phyloP scores from a whole-genome alignment of 768 basidiomycete species.

The Glaciozyma antarctica region DNA sequence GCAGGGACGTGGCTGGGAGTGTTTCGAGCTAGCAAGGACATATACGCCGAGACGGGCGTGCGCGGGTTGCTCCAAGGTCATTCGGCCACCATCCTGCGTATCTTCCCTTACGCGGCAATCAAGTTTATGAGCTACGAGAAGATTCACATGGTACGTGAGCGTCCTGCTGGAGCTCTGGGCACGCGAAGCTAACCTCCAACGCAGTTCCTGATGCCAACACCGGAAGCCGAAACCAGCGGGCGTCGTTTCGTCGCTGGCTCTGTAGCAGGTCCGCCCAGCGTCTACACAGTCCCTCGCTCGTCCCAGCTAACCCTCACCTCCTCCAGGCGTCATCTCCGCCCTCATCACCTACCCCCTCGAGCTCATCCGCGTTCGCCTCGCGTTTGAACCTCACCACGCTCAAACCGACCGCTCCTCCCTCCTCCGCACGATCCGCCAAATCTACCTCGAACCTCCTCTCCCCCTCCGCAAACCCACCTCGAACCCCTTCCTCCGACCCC shows the following conservation, averaged over 20 bases:
- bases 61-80: constrained; percentile 90
- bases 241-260: constrained; percentile 72
- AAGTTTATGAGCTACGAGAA: constrained; percentile 96
- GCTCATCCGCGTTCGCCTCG: constrained; percentile 88
- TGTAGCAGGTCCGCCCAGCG: neutral
- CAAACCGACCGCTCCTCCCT: constrained; percentile 47
- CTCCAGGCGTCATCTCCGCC: constrained; percentile 80
- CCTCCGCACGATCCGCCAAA: constrained; percentile 44
- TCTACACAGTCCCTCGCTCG: too few species aligned
- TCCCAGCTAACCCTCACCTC: constrained; percentile 41
- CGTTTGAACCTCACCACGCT: constrained; percentile 61
- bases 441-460: constrained; percentile 56
- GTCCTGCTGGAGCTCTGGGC: neutral
- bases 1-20: constrained; percentile 81
- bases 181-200: neutral
- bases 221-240: constrained; percentile 61
- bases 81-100: constrained; percentile 82
- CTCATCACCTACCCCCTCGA: constrained; percentile 92
- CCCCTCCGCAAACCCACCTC: constrained; percentile 32
- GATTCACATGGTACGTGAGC: constrained; percentile 54
- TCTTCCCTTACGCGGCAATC: constrained; percentile 94
- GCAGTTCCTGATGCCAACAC: constrained; percentile 77
- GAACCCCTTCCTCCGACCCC: constrained; percentile 17
- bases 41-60: constrained; percentile 51
- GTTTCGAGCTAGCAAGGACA: constrained; percentile 59